Base-by-base conservation (phyloP, 2,329 filamentous ascomycete genomes). In the Coniochaeta prunicola region DNA sequence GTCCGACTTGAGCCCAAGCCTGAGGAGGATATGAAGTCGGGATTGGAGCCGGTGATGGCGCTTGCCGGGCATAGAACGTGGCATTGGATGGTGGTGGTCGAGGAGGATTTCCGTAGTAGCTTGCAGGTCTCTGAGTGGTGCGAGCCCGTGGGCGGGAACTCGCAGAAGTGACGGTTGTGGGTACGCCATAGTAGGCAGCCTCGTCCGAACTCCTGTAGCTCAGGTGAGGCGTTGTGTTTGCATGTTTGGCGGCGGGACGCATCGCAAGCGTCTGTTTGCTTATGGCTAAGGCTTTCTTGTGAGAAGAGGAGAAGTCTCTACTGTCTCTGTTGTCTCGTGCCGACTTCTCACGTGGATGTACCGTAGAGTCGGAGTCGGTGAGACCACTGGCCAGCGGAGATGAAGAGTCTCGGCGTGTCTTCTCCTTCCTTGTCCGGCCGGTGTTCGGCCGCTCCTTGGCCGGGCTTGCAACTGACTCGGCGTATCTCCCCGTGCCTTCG, bases 401-500 rank as follows among this genome's bases (percentile, higher is more conserved):
- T 40, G 74, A 72, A 15, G 76, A 73, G 45, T 72, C 72, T 53
- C 71, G 68, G 60, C 72, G 74, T 57, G 70, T 65, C 58, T 70
- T 69, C 45, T 78, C 74, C 61, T 68, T 76, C 61, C 79, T 76
- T 48, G 77, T 72, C 66, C 76, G 80, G 62, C 80, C 70, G 21
- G 77, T 82, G 67, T 83, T 84, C 65, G 81, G 76, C 33, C 74
- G 75, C 65, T 82, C 76, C 62, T 79, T 81, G 56, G 65, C 68
- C 10, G 78, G 76, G 63, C 75, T 77, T 31, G 74, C 76, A 57
- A 75, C 70, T 31, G 79, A 80, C 34, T 71, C 71, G 63, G 81
- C 80, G 69, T 82, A 83, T 60, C 71, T 70, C 61, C 67, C 68
- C 21, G 73, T 73, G 53, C 68, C 71, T 57, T 72, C 69, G 19